Conservation (phyloP, 495 filamentous ascomycete species). For the Lentithecium fluviatile region DNA sequence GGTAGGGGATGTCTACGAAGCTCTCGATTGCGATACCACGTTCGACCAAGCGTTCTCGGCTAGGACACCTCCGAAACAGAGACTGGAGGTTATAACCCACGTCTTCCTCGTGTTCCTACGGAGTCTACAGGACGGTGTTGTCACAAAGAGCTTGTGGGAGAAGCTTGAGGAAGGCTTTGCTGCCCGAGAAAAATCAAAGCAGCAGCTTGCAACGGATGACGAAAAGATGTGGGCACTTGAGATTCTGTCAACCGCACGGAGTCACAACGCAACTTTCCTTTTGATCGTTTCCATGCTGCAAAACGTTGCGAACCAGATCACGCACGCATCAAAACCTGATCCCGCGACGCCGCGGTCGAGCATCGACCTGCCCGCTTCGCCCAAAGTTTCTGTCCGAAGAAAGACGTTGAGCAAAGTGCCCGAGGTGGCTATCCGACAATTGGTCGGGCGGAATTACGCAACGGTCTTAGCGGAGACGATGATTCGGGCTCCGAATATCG, state of each 20-base stretch:
- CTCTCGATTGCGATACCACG: conserved; percentile 64
- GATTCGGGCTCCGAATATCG: conserved; percentile 13
- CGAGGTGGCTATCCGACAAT: conserved; percentile 35
- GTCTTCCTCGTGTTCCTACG: conserved; percentile 68
- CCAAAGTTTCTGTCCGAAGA: conserved; percentile 27
- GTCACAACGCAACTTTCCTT: conserved; percentile 81
- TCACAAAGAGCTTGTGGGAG: conserved; percentile 67
- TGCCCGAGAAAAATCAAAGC: conserved; percentile 50
- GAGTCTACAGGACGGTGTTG: conserved; percentile 71
- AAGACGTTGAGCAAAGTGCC: conserved; percentile 36
- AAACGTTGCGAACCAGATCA: conserved; percentile 36
- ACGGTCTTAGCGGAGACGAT: conserved; percentile 33
- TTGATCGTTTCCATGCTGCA: conserved; percentile 77
- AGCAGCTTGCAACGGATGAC: conserved; percentile 56
- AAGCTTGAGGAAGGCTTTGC: conserved; percentile 64
- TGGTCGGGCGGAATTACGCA: conserved; percentile 36
- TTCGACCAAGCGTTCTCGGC: conserved; percentile 58
- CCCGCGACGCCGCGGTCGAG: conserved; percentile 27
- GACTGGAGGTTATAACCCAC: conserved; percentile 67
- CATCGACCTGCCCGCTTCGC: conserved; percentile 31
- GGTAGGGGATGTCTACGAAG: conserved; percentile 52
- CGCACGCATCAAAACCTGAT: conserved; percentile 26
- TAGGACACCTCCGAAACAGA: conserved; percentile 59
- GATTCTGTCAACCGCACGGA: conserved; percentile 65
- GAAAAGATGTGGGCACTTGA: conserved; percentile 69